These are phyloP conservation scores for Phlebopus sp. DNA, from an alignment of 1,284 basidiomycete genomes.

Conservation along the genomic window DNA sequence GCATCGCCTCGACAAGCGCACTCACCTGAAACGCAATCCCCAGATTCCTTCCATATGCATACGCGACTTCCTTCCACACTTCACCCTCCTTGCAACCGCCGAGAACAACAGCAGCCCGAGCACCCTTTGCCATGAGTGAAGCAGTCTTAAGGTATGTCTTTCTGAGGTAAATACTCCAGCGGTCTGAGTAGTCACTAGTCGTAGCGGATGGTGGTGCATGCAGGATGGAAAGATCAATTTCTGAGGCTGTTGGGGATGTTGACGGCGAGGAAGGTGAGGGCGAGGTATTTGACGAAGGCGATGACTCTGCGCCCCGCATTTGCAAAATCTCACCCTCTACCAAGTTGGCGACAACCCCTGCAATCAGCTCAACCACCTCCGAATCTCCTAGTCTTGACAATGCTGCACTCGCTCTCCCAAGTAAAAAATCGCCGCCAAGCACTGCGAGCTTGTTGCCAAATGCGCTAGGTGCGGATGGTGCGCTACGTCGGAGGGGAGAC, in stretches of 20 bases:
- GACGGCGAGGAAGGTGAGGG: background rate
- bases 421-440: slow-evolving; percentile 92
- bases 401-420: slow-evolving; percentile 88
- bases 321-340: slow-evolving; percentile 97
- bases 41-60: slow-evolving; percentile 86
- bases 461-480: slow-evolving; percentile 79
- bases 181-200: slow-evolving; percentile 35
- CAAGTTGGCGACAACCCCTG: slow-evolving; percentile 90
- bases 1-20: slow-evolving; percentile 30
- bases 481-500: slow-evolving; percentile 79
- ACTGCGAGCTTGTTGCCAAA: slow-evolving; percentile 97
- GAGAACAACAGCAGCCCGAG: slow-evolving; percentile 84
- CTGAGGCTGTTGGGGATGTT: background rate
- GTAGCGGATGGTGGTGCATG: slow-evolving; percentile 18
- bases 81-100: slow-evolving; percentile 84
- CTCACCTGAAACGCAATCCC: slow-evolving; percentile 92
- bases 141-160: slow-evolving; percentile 98
- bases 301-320: slow-evolving; percentile 48
- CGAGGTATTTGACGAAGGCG: background rate
- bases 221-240: slow-evolving; percentile 21
- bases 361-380: slow-evolving; percentile 92
- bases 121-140: slow-evolving; percentile 92
- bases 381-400: slow-evolving; percentile 82
- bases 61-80: slow-evolving; percentile 90
- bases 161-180: slow-evolving; percentile 87